Evolutionary conservation across 139 green algal genomes (phyloP).

Genomic region (Chlamydomonas sp.): DNA sequence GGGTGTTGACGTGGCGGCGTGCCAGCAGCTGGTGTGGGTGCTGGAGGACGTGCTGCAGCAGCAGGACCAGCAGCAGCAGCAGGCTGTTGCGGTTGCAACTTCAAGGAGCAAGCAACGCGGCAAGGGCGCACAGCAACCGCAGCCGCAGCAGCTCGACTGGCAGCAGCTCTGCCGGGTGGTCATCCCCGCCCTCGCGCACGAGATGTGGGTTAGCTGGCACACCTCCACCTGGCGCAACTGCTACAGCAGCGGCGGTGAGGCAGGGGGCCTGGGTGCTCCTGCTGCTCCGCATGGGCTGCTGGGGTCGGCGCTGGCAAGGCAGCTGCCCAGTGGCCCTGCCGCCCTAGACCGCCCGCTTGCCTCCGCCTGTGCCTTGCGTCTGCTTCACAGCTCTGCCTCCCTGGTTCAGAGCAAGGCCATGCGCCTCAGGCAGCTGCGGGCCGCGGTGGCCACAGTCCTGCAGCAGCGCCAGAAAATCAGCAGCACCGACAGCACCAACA

Average conservation of each 20-base stretch:
- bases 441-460: constrained; percentile 54
- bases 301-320: not conserved
- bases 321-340: constrained; percentile 5
- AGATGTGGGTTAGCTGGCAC: constrained; percentile 86
- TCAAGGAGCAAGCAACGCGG: too few species aligned
- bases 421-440: constrained; percentile 78
- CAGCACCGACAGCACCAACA: too few species aligned
- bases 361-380: constrained; percentile 29
- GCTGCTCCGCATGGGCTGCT: not conserved
- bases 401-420: constrained; percentile 52
- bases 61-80: not conserved
- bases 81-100: too few species aligned
- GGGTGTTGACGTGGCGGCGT: constrained; percentile 42
- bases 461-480: not conserved
- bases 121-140: not conserved
- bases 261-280: not conserved
- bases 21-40: constrained; percentile 84
- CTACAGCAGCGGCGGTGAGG: constrained; percentile 5
- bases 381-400: constrained; percentile 25
- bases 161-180: constrained; percentile 28
- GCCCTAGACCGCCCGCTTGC: constrained; percentile 18
- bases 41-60: constrained; percentile 57
- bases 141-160: not conserved
- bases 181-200: constrained; percentile 68
- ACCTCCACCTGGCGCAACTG: not conserved